phyloP scores from a whole-genome alignment of 2,329 filamentous ascomycete genomes.

The Fusarium paranaense region DNA sequence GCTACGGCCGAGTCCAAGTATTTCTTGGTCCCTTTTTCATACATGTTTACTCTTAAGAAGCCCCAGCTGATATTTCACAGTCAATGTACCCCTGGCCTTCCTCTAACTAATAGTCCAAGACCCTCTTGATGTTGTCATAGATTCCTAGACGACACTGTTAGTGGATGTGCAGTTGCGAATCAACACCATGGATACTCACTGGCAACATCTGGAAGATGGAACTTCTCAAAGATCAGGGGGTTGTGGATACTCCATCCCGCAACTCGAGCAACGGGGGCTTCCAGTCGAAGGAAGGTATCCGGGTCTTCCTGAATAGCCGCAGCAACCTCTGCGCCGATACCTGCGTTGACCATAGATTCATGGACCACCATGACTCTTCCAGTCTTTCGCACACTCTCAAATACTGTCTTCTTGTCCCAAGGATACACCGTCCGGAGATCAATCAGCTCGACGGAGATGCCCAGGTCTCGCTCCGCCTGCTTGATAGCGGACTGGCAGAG shows the following conservation, averaged over 20 bases:
- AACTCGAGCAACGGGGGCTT: slow-evolving; percentile 86
- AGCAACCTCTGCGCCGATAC: slow-evolving; percentile 89
- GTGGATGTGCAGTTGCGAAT: not conserved
- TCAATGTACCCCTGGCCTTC: not conserved
- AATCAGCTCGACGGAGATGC: slow-evolving; percentile 83
- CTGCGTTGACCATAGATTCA: slow-evolving; percentile 91
- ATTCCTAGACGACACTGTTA: slow-evolving; percentile 62
- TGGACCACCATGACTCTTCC: slow-evolving; percentile 90
- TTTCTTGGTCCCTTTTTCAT: not conserved
- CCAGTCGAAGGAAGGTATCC: slow-evolving; percentile 81
- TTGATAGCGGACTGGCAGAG: slow-evolving; percentile 82
- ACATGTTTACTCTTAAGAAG: not conserved
- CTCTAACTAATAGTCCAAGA: slow-evolving; percentile 69
- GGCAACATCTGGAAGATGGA: slow-evolving; percentile 86
- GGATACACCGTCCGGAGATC: slow-evolving; percentile 91
- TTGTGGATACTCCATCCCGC: slow-evolving; percentile 92
- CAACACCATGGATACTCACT: slow-evolving; percentile 68
- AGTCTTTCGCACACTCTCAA: slow-evolving; percentile 88
- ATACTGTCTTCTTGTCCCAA: slow-evolving; percentile 86
- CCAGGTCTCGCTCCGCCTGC: slow-evolving; percentile 79
- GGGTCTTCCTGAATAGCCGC: slow-evolving; percentile 85
- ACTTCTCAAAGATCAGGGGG: slow-evolving; percentile 82
- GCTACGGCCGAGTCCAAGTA: not conserved
- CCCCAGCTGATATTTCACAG: not conserved
- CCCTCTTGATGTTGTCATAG: slow-evolving; percentile 76